A percentile compares a stretch with the other conserved stretches of the same genome.
Evolutionary conservation across 129 eudicot species (phyloP).

Genomic region (Oenanthe sinensis): DNA sequence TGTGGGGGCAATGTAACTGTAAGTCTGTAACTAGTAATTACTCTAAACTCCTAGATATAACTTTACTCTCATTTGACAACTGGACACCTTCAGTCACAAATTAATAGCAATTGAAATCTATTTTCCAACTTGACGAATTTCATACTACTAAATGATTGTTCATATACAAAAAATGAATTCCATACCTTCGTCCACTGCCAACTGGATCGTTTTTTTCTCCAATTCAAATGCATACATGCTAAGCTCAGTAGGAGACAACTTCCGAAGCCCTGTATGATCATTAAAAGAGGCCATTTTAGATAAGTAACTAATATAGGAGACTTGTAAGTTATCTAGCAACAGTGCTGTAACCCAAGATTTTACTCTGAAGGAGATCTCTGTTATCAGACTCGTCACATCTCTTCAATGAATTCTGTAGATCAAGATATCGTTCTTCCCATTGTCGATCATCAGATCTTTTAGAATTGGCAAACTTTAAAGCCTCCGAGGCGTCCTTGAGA

Average conservation of each 20-base stretch:
- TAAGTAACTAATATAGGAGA: not conserved
- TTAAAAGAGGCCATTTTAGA: not conserved
- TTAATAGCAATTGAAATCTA: not conserved
- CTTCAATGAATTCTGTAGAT: conserved; percentile 57
- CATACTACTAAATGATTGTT: not conserved
- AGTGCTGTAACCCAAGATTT: conserved; percentile 10
- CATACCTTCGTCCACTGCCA: conserved; percentile 72
- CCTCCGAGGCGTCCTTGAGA: conserved; percentile 23
- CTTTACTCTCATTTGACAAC: not conserved
- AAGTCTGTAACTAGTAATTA: not conserved
- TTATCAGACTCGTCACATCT: conserved; percentile 52
- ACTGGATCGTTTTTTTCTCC: conserved; percentile 63
- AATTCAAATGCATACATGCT: conserved; percentile 62
- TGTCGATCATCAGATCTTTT: conserved; percentile 31
- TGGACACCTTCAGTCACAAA: not conserved
- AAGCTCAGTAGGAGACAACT: conserved; percentile 55
- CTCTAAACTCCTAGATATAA: not conserved
- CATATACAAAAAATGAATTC: not conserved
- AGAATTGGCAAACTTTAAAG: conserved; percentile 15
- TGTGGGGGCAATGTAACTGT: not conserved
- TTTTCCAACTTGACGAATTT: not conserved
- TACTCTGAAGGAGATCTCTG: conserved; percentile 49
- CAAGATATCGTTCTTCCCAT: conserved; percentile 41
- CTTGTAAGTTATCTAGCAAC: not conserved
- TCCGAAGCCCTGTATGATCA: conserved; percentile 35